These are phyloP conservation scores for Xanthoconium stramineum DNA, from an alignment of 768 basidiomycete species.

Conservation along the genomic window DNA sequence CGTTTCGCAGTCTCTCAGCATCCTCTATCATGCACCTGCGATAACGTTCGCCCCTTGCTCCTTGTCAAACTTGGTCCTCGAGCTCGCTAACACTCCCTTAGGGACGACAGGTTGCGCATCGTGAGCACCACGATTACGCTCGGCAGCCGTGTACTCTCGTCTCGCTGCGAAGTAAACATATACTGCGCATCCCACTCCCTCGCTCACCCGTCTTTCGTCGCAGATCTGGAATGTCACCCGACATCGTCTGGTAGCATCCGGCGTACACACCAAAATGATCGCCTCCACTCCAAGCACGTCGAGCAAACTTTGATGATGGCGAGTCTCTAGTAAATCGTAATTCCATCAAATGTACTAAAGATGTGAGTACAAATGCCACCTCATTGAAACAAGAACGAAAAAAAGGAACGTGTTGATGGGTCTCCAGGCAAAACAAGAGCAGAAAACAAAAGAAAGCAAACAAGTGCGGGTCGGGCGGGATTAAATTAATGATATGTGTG, in stretches of 20 bases:
- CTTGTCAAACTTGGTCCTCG: not conserved
- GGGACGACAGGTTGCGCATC: conserved; percentile 49
- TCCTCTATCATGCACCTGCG: conserved; percentile 59
- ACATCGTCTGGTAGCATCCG: conserved; percentile 52
- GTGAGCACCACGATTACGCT: conserved; percentile 50
- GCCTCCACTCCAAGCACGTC: conserved; percentile 31
- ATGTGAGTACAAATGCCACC: conserved; percentile 12
- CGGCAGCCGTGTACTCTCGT: conserved; percentile 45
- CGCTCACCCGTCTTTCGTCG: not conserved
- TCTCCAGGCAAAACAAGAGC: conserved; percentile 1
- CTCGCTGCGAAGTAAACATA: conserved; percentile 45
- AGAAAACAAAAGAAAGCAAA: not conserved
- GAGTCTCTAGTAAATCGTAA: conserved; percentile 7
- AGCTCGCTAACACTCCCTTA: conserved; percentile 13
- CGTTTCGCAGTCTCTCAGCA: conserved; percentile 52
- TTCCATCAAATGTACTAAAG: conserved; percentile 4
- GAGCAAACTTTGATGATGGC: conserved; percentile 23
- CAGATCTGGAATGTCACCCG: conserved; percentile 58
- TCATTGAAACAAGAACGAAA: not conserved
- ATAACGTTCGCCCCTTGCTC: conserved; percentile 29
- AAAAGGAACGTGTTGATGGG: conserved; percentile 6
- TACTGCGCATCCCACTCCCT: not conserved
- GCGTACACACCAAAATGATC: conserved; percentile 53
- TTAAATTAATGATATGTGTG: conserved; percentile 5
- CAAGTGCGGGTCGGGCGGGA: not conserved